These are phyloP conservation scores for sorghum (Sorghum bicolor) DNA, from an alignment of 176 grass and related monocot species.

Conservation along the genomic window DNA sequence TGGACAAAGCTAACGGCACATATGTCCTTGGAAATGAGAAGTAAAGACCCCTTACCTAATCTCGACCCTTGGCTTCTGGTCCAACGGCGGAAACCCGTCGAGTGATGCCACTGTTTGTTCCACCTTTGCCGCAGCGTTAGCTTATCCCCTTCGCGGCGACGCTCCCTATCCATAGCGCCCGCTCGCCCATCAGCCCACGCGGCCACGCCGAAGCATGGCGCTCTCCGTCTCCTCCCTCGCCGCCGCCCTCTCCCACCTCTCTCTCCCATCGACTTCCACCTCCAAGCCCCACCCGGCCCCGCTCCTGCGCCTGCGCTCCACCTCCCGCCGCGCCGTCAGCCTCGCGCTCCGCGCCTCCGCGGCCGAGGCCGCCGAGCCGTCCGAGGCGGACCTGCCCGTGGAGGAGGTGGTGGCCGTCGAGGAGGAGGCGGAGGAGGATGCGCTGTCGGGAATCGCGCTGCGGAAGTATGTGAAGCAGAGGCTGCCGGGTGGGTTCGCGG, in stretches of 20 bases:
- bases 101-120: background rate
- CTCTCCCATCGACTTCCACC: slow-evolving; percentile 48
- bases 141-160: slow-evolving; percentile 32
- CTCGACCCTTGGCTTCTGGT: background rate
- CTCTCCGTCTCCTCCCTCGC: slow-evolving; percentile 69
- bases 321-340: background rate
- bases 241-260: slow-evolving; percentile 63
- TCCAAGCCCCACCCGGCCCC: background rate
- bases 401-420: slow-evolving; percentile 29
- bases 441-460: slow-evolving; percentile 26
- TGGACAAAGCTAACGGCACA: too few relatives aligned
- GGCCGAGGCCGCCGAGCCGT: slow-evolving; percentile 22
- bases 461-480: slow-evolving; percentile 84
- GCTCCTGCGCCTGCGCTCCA: slow-evolving; percentile 1
- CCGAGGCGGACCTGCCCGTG: slow-evolving; percentile 12
- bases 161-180: slow-evolving; percentile 39
- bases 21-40: too few relatives aligned
- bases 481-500: slow-evolving; percentile 80
- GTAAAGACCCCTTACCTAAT: background rate
- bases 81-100: background rate
- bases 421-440: slow-evolving; percentile 42
- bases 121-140: background rate
- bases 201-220: slow-evolving; percentile 47
- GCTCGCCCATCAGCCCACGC: background rate
- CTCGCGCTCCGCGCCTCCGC: slow-evolving; percentile 34